phyloP scores from a whole-genome alignment of 371 early-diverging fungal species.

The Rhizopus microsporus region DNA sequence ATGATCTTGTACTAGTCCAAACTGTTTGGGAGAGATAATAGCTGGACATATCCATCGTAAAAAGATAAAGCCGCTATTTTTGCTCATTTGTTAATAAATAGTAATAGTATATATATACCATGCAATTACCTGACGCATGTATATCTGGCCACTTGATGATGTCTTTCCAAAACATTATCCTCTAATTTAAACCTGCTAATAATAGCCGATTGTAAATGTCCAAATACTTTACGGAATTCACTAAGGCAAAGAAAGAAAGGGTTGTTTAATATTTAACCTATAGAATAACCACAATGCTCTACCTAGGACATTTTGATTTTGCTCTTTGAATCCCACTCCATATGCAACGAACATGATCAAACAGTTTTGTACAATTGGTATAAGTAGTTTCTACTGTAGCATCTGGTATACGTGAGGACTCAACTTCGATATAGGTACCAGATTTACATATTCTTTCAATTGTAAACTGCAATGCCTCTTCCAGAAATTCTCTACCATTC shows the following conservation, averaged over 20 bases:
- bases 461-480: slow-evolving; percentile 66
- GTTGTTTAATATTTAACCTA: background rate
- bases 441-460: slow-evolving; percentile 58
- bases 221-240: slow-evolving; percentile 54
- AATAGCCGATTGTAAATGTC: slow-evolving; percentile 47
- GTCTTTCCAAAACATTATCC: slow-evolving; percentile 21
- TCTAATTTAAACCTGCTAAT: slow-evolving; percentile 34
- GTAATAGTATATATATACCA: background rate
- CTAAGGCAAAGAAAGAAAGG: slow-evolving; percentile 8
- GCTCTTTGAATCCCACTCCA: slow-evolving; percentile 27
- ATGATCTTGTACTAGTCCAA: slow-evolving; percentile 62
- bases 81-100: background rate
- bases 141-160: slow-evolving; percentile 42
- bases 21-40: slow-evolving; percentile 80
- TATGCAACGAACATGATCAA: slow-evolving; percentile 18
- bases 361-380: slow-evolving; percentile 19
- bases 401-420: slow-evolving; percentile 22
- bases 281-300: slow-evolving; percentile 1
- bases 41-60: slow-evolving; percentile 84
- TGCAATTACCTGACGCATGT: slow-evolving; percentile 43
- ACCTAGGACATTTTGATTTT: slow-evolving; percentile 34
- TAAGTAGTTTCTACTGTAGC: slow-evolving; percentile 13
- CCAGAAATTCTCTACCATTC: slow-evolving; percentile 72
- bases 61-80: slow-evolving; percentile 76
- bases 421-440: slow-evolving; percentile 48